A percentile compares a stretch with the other conserved stretches of the same genome.
Evolutionary conservation across 192 early-diverging fungal species (phyloP).

Genomic region (Backusella sp.): DNA sequence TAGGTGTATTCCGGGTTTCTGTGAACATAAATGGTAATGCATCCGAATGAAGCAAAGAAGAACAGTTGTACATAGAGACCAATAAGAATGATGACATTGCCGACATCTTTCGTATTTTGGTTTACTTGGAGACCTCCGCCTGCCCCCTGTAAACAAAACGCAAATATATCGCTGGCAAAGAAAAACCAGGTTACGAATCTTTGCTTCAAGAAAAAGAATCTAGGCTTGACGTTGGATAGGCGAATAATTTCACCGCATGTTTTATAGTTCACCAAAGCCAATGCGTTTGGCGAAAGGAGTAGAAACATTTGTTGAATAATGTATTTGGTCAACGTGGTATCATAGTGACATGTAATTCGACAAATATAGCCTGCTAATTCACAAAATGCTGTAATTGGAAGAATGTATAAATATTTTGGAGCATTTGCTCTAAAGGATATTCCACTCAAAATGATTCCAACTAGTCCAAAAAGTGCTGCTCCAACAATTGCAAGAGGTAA

Average conservation of each 20-base stretch:
- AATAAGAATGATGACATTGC: background rate
- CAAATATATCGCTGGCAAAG: background rate
- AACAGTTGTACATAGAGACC: background rate
- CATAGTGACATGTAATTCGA: background rate
- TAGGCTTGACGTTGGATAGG: background rate
- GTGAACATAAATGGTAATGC: background rate
- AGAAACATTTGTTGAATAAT: background rate
- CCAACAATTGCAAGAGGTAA: constrained; percentile 8
- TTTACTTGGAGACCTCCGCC: background rate
- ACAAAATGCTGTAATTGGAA: background rate
- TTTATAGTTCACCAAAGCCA: constrained; percentile 9
- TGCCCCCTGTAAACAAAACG: background rate
- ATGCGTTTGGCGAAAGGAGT: background rate
- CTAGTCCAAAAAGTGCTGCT: background rate
- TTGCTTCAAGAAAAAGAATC: background rate
- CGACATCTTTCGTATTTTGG: background rate
- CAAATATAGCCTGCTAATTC: background rate
- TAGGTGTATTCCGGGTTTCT: background rate
- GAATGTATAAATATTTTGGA: constrained; percentile 4
- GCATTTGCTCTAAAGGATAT: background rate
- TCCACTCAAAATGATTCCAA: background rate
- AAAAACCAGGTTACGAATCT: constrained; percentile 10
- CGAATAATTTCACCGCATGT: background rate
- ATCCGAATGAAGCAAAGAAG: background rate
- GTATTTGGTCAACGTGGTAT: background rate